Conservation (phyloP, 108 stramenopile species). For the Discostella pseudostelligera region DNA sequence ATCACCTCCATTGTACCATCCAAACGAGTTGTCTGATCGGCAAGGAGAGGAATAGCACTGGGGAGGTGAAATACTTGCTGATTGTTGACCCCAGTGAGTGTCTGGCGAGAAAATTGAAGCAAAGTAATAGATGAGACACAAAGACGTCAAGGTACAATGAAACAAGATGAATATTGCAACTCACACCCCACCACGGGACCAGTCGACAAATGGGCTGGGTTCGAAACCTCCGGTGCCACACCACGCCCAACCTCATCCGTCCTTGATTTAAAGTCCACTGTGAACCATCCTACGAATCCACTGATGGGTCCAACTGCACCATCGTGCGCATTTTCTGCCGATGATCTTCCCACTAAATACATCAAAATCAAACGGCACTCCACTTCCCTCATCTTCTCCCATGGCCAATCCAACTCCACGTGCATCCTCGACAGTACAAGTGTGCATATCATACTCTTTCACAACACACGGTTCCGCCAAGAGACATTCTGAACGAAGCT, state of each 20-base stretch:
- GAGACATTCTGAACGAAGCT: conserved; percentile 78
- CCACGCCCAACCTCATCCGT: conserved; percentile 69
- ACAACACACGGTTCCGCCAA: conserved; percentile 79
- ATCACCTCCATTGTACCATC: conserved; percentile 79
- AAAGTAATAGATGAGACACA: background rate
- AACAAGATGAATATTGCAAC: conserved; percentile 1
- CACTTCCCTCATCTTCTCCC: conserved; percentile 41
- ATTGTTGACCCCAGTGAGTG: conserved; percentile 93
- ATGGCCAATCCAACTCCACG: conserved; percentile 67
- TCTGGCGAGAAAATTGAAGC: conserved; percentile 31
- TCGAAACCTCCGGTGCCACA: conserved; percentile 64
- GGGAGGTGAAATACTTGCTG: conserved; percentile 90
- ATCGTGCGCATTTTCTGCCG: conserved; percentile 1
- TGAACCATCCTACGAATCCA: conserved; percentile 98
- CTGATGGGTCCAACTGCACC: conserved; percentile 61
- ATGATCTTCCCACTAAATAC: conserved; percentile 54
- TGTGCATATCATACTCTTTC: conserved; percentile 87
- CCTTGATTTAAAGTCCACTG: conserved; percentile 87
- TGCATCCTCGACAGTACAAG: conserved; percentile 91
- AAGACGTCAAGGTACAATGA: background rate
- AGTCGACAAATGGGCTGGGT: conserved; percentile 87
- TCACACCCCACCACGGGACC: conserved; percentile 89
- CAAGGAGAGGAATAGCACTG: conserved; percentile 67
- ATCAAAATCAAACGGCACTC: conserved; percentile 70
- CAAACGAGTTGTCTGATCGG: conserved; percentile 73